Conservation (phyloP, 2,329 filamentous ascomycete genomes). For the Fusarium acutatum region DNA sequence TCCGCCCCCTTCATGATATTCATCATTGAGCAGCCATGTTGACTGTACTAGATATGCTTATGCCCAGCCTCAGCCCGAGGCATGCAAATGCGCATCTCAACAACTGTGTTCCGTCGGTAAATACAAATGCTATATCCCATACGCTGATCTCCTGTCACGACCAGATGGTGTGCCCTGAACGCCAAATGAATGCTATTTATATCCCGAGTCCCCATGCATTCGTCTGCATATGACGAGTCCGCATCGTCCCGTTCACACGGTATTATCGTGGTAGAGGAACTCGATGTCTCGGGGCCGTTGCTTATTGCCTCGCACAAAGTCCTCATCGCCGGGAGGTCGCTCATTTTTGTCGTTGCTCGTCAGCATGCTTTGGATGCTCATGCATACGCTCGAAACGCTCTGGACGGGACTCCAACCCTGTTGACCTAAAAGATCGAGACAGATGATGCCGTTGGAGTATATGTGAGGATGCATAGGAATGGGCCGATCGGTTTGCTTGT, state of each 20-base stretch:
- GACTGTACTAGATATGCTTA: slow-evolving; percentile 5
- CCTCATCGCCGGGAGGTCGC: slow-evolving; percentile 86
- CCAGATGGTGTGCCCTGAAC: slow-evolving; percentile 24
- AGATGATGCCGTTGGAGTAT: slow-evolving; percentile 99
- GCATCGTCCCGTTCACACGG: slow-evolving; percentile 57
- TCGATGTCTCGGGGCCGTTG: slow-evolving; percentile 86
- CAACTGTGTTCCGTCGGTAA: slow-evolving; percentile 13
- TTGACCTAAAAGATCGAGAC: slow-evolving; percentile 86
- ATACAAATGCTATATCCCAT: slow-evolving; percentile 25
- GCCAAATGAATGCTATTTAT: slow-evolving; percentile 37
- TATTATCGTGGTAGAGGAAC: slow-evolving; percentile 93
- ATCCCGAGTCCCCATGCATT: slow-evolving; percentile 3
- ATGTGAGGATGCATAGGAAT: slow-evolving; percentile 98
- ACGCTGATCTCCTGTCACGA: slow-evolving; percentile 3
- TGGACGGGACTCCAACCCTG: slow-evolving; percentile 97
- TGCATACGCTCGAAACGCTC: slow-evolving; percentile 95
- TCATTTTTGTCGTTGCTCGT: slow-evolving; percentile 94
- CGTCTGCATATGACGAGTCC: not conserved
- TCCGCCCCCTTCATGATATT: not conserved
- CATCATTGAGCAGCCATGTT: not conserved
- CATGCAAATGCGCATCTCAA: slow-evolving; percentile 1
- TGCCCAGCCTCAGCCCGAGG: slow-evolving; percentile 4
- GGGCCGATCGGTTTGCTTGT: slow-evolving; percentile 67
- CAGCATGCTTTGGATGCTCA: slow-evolving; percentile 98
- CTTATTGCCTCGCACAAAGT: slow-evolving; percentile 84